phyloP scores from a whole-genome alignment of 129 eudicot genomes.

The Helianthus tuberosus region DNA sequence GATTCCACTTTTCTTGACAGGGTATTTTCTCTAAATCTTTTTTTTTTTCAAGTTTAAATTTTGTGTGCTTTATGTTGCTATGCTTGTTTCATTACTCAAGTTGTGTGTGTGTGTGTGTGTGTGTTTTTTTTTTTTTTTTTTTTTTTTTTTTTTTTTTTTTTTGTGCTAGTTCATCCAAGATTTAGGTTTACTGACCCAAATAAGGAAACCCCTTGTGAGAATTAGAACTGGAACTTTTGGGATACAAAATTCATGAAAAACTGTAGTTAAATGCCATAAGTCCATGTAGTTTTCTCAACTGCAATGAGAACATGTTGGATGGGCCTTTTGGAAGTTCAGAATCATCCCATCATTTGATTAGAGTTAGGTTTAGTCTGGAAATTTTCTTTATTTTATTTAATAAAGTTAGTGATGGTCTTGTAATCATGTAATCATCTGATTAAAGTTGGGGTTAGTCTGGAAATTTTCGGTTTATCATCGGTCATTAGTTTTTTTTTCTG shows the following conservation, averaged over 20 bases:
- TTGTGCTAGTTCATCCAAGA: background rate
- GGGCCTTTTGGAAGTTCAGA: background rate
- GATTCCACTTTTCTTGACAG: constrained; percentile 79
- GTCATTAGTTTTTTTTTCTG: background rate
- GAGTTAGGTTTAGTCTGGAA: constrained; percentile 2
- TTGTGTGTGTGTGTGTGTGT: too few relatives aligned
- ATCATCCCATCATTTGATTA: background rate
- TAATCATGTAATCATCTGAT: too few relatives aligned
- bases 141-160: background rate
- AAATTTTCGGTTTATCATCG: background rate
- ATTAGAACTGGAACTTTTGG: constrained; percentile 1
- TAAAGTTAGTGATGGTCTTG: too few relatives aligned
- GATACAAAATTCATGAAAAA: background rate
- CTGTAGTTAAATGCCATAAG: background rate
- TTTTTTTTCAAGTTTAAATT: background rate
- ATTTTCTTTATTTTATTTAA: background rate
- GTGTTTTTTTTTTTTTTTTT: too few relatives aligned
- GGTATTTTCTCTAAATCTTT: constrained; percentile 33
- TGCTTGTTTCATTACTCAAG: background rate
- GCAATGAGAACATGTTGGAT: background rate
- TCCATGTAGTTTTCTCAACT: background rate
- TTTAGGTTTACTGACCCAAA: background rate
- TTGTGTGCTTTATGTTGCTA: background rate
- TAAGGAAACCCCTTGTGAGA: background rate
- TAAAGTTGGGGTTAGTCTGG: background rate